A percentile compares a stretch with the other conserved stretches of the same genome.
phyloP scores from a whole-genome alignment of 306 rosid genomes.

The Pachyrhizus erosus region DNA sequence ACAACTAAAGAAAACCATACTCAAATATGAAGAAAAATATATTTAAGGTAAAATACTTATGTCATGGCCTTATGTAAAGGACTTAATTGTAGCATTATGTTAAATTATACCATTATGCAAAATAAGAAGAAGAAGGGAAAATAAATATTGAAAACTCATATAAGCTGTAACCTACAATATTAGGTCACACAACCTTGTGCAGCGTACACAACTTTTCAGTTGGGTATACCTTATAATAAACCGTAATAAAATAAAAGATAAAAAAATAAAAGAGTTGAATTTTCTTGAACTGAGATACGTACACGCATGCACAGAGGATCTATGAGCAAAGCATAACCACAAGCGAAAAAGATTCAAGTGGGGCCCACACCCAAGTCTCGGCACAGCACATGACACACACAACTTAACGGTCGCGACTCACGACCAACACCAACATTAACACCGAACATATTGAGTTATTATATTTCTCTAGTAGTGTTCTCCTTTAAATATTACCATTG shows the following conservation, averaged over 20 bases:
- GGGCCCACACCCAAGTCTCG: conserved; percentile 35
- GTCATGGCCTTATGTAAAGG: too few relatives aligned
- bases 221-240: not conserved
- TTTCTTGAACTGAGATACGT: conserved; percentile 16
- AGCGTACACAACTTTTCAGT: not conserved
- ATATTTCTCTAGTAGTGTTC: too few relatives aligned
- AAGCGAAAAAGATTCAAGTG: conserved; percentile 45
- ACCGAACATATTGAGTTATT: too few relatives aligned
- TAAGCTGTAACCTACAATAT: not conserved
- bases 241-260: not conserved
- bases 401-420: not conserved
- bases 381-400: not conserved
- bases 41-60: too few relatives aligned
- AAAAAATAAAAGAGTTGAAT: not conserved
- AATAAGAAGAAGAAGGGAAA: not conserved
- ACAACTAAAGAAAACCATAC: too few relatives aligned
- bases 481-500: not conserved
- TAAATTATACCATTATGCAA: not conserved
- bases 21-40: too few relatives aligned
- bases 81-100: too few relatives aligned
- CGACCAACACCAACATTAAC: not conserved
- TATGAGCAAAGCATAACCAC: conserved; percentile 38
- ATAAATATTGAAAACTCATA: not conserved
- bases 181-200: not conserved
- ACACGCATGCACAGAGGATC: conserved; percentile 40